A percentile compares a stretch with the other conserved stretches of the same genome.
Conservation (phyloP, 371 early-diverging fungal genomes). For the Circinella minor region DNA sequence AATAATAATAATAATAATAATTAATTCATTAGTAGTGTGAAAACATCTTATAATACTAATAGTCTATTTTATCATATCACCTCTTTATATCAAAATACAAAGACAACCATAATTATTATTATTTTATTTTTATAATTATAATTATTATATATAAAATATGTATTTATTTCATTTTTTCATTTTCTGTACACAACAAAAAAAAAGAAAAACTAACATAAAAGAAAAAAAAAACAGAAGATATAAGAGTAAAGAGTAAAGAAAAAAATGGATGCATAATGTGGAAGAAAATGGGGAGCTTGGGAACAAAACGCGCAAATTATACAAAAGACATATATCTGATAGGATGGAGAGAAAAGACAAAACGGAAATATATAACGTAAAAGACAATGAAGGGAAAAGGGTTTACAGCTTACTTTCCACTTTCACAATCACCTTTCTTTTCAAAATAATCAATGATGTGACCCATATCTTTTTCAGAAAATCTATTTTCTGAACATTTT, state of each 20-base stretch:
- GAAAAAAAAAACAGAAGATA: conserved; percentile 6
- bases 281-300: no score
- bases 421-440: background rate
- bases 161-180: conserved; percentile 7
- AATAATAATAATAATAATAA: background rate
- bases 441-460: conserved; percentile 13
- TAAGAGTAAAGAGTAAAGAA: no score
- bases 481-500: conserved; percentile 8
- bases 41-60: background rate
- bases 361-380: background rate
- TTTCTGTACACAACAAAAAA: conserved; percentile 10
- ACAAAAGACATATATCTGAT: no score
- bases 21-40: no score
- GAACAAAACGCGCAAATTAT: no score
- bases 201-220: background rate
- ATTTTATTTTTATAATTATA: background rate
- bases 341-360: background rate
- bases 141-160: background rate
- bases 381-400: background rate
- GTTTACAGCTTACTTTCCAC: background rate
- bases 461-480: conserved; percentile 13
- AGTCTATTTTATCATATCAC: no score
- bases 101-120: no score
- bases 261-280: no score
- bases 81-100: no score